Percentiles rank a stretch among this genome's conserved stretches.
These are phyloP conservation scores for Tricholoma matsutake DNA, from an alignment of 768 basidiomycete genomes.

Conservation along the genomic window DNA sequence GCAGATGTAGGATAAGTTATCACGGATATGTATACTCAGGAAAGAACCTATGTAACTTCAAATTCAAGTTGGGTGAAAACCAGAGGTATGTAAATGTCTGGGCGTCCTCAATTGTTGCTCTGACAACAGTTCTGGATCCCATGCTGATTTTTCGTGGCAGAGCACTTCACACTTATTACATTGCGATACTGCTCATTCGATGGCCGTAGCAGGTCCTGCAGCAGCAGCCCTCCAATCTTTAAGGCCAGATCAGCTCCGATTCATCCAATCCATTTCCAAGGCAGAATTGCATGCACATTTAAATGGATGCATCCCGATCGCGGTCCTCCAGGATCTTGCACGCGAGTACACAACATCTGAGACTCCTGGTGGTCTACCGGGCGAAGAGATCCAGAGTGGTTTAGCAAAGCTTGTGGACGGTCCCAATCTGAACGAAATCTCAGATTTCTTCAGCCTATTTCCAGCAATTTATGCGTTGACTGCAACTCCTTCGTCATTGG, in stretches of 20 bases:
- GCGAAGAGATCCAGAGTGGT: conserved; percentile 28
- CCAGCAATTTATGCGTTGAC: conserved; percentile 79
- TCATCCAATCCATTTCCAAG: conserved; percentile 66
- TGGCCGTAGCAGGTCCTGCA: conserved; percentile 36
- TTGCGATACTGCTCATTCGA: not conserved
- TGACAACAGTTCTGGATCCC: not conserved
- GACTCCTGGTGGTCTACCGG: conserved; percentile 8
- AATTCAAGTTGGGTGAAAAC: too few species aligned
- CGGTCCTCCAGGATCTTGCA: conserved; percentile 60
- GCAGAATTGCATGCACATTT: conserved; percentile 86
- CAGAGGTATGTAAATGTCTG: too few species aligned
- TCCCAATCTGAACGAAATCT: conserved; percentile 46
- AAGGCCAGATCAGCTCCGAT: conserved; percentile 45
- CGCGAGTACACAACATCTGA: conserved; percentile 30
- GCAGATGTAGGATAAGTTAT: too few species aligned
- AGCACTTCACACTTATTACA: not conserved
- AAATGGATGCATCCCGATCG: conserved; percentile 78
- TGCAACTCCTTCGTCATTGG: conserved; percentile 52
- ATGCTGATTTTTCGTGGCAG: not conserved
- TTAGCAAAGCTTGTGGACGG: conserved; percentile 42
- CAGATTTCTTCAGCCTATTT: conserved; percentile 74
- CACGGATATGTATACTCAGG: too few species aligned
- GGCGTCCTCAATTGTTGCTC: not conserved
- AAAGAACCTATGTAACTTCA: too few species aligned
- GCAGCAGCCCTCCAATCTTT: conserved; percentile 55